phyloP scores from a whole-genome alignment of 805 yeast genomes.

The Sungouiozyma ichnusensis region DNA sequence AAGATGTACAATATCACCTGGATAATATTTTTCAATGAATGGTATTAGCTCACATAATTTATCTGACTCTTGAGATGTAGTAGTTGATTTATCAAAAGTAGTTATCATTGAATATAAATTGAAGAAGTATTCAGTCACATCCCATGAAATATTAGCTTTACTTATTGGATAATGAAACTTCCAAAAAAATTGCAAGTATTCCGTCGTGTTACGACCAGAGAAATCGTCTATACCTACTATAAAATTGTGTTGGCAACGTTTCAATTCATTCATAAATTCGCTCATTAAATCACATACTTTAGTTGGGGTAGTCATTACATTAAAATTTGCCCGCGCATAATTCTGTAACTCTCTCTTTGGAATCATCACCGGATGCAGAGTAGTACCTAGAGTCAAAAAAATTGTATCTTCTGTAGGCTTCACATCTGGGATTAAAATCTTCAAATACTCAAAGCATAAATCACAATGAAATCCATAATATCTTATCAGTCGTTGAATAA shows the following conservation, averaged over 20 bases:
- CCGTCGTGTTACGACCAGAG: not conserved
- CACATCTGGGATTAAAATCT: constrained; percentile 4
- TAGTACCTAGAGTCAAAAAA: not conserved
- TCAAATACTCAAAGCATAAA: constrained; percentile 12
- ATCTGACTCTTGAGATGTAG: too few relatives aligned
- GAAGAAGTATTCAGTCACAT: not conserved
- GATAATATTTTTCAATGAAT: not conserved
- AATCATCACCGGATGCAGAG: not conserved
- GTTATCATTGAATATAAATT: not conserved
- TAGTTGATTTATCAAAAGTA: not conserved
- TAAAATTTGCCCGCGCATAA: not conserved
- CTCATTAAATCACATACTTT: not conserved
- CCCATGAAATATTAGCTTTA: not conserved
- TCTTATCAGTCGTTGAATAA: constrained; percentile 15
- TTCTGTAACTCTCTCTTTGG: not conserved
- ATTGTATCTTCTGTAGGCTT: not conserved
- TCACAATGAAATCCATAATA: constrained; percentile 9
- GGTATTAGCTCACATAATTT: not conserved
- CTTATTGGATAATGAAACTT: too few relatives aligned
- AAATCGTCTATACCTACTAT: too few relatives aligned
- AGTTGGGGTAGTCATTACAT: not conserved
- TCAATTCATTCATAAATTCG: too few relatives aligned
- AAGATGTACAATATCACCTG: constrained; percentile 2
- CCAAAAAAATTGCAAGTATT: not conserved
- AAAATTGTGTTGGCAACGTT: not conserved